phyloP scores from a whole-genome alignment of 2,329 filamentous ascomycete species.

The Aphanocladium album region DNA sequence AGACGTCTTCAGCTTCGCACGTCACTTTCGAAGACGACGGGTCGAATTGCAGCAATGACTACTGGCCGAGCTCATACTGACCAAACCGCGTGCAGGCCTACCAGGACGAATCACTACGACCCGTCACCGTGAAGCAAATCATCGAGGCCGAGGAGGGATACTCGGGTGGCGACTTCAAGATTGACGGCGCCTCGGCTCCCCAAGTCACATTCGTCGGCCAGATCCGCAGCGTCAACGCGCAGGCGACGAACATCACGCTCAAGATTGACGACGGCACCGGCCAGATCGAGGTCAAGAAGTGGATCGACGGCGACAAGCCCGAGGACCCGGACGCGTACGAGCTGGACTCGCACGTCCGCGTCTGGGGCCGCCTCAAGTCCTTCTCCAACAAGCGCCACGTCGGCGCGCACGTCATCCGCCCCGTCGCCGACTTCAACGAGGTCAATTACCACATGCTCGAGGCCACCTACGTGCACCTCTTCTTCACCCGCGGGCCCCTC shows the following conservation, averaged over 20 bases:
- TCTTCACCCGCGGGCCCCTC: slow-evolving; percentile 67
- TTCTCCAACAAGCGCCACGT: slow-evolving; percentile 83
- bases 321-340: slow-evolving; percentile 51
- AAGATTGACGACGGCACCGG: slow-evolving; percentile 94
- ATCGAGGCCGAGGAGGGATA: slow-evolving; percentile 74
- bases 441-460: slow-evolving; percentile 89
- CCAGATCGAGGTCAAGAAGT: slow-evolving; percentile 84
- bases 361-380: slow-evolving; percentile 77
- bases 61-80: not conserved
- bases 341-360: slow-evolving; percentile 75
- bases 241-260: slow-evolving; percentile 88
- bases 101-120: slow-evolving; percentile 80
- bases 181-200: slow-evolving; percentile 70
- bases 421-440: slow-evolving; percentile 83
- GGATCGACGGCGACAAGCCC: slow-evolving; percentile 62
- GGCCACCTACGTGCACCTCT: slow-evolving; percentile 80
- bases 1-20: not conserved
- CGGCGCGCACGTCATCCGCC: slow-evolving; percentile 73
- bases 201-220: slow-evolving; percentile 81
- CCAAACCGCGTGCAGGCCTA: slow-evolving; percentile 42
- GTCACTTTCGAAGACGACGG: not conserved
- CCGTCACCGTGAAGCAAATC: slow-evolving; percentile 93
- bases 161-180: slow-evolving; percentile 68
- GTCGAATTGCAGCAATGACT: no score
- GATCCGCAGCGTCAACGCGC: slow-evolving; percentile 78